Evolutionary conservation across 1,284 basidiomycete species (phyloP).

Genomic region (Cystobasidium slooffiae): DNA sequence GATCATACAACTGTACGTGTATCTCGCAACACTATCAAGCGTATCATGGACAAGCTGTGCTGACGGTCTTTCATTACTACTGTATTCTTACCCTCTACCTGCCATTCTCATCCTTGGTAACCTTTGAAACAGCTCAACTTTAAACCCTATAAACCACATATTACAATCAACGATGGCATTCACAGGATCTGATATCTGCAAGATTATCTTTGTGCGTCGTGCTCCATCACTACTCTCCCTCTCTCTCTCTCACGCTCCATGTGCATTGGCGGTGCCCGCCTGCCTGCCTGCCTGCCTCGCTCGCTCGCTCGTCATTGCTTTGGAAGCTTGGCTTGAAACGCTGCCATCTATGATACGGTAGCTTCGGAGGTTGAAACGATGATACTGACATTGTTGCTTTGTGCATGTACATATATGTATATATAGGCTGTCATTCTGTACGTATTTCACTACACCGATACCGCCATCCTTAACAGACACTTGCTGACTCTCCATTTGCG

Average conservation of each 20-base stretch:
- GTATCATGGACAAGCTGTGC: no score
- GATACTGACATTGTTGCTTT: neutral
- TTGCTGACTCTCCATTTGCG: neutral
- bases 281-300: no score
- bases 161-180: slow-evolving; percentile 33
- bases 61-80: neutral
- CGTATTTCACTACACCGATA: neutral
- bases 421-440: slow-evolving; percentile 38
- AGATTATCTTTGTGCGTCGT: slow-evolving; percentile 40
- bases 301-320: neutral
- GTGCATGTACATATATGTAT: neutral
- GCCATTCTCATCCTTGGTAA: neutral
- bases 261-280: no score
- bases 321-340: no score
- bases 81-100: neutral
- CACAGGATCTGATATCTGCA: slow-evolving; percentile 44
- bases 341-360: no score
- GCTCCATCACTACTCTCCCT: neutral
- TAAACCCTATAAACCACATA: neutral
- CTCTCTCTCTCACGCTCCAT: neutral
- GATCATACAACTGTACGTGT: no score
- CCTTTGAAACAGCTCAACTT: neutral
- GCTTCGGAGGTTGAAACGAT: no score
- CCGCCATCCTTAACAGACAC: neutral
- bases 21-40: no score